Evolutionary conservation across 495 filamentous ascomycete genomes (phyloP), one percentile per base, ranked within the genome.

Genomic region (Penicillium arizonense): DNA sequence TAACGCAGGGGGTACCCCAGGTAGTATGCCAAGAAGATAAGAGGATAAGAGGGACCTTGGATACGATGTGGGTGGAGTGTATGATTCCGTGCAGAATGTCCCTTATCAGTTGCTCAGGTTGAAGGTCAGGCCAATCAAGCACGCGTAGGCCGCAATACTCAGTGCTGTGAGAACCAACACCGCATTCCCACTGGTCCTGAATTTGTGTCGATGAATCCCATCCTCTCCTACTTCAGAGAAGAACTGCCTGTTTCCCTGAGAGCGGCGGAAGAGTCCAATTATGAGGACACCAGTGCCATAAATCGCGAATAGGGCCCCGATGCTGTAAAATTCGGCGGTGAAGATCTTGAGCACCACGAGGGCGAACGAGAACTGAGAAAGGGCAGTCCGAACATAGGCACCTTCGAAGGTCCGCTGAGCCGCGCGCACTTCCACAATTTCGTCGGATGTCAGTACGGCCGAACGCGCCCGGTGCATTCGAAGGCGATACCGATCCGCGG

Each of bases 331-430:
- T 62, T 96, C 91, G 38, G 83, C 78, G 20, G 90, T 97, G 76
- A 97, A 97, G 69, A 98, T 96, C 73, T 93, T 95, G 44, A 98
- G 83, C 8, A 98, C 87, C 52, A 98, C 84, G 14, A 98, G 85
- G 38, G 93, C 84, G 64, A 98, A 97, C 44, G 86, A 90, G 80
- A 97, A 97, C 68, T 97, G 92, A 3, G 86, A 87, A 30, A 97
- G 84, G 0, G 93, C 90, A 0, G 94, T 98, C 45, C 94, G 90
- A 55, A 96, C 84, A 72, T 98, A 98, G 30, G 94, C 95, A 1
- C 94, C 94, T 76, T 97, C 94, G 58, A 97, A 98, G 13, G 94
- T 98, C 14, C 94, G 82, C 69, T 98, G 94, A 4, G 92, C 88
- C 0, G 93, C 93, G 51, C 93, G 90, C 59, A 97, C 87, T 66